Base-by-base conservation (phyloP, 352 stramenopile species). In the Phytophthora meadii region DNA sequence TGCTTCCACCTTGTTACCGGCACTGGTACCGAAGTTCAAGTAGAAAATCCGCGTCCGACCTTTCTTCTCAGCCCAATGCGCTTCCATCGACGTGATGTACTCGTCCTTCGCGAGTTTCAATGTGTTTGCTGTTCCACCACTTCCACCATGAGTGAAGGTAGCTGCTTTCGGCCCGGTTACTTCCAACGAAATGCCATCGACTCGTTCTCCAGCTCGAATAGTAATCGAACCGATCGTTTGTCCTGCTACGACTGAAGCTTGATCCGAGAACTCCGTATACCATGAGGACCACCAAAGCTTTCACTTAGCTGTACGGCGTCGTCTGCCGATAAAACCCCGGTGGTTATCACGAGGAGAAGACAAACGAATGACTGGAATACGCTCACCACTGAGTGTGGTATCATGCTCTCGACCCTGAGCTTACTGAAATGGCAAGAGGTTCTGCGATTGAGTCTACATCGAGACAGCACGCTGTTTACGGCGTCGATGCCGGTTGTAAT, bases 131-230 rank as follows among this genome's bases (percentile, higher is more conserved):
- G 11, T 51, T 12, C 60, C 66, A 3, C 54, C 54, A 70, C 6
- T 48, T 59, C 59, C 59, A 14, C 66, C 66, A 51, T 74, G 66
- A n/a, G n/a, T 72, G 9, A 75, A 72, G 9, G 27, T 75, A 5
- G 52, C 34, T 15, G 54, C 55, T 12, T 24, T 71, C 1, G 67
- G 61, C 3, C 24, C 55, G 12, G 39, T 54, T 1, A 75, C 45
- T 45, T 64, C 51, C n/a, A 75, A 42, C 17, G 52, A 34, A 17
- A 75, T 37, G 7, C 68, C 62, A 47, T 72, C 56, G 22, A 72
- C 50, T 1, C 55, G 62, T 28, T 60, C 30, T 10, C 44, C 37
- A 4, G 50, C 49, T 37, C 51, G 54, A 52, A 74, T 56, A 0
- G 61, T 63, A 39, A 74, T 62, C 3, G 61, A 70, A 9, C 49